Evolutionary conservation across 1,139 yeast genomes (phyloP), one percentile per base, ranked within the genome.

Genomic region (Suhomyces maxii): DNA sequence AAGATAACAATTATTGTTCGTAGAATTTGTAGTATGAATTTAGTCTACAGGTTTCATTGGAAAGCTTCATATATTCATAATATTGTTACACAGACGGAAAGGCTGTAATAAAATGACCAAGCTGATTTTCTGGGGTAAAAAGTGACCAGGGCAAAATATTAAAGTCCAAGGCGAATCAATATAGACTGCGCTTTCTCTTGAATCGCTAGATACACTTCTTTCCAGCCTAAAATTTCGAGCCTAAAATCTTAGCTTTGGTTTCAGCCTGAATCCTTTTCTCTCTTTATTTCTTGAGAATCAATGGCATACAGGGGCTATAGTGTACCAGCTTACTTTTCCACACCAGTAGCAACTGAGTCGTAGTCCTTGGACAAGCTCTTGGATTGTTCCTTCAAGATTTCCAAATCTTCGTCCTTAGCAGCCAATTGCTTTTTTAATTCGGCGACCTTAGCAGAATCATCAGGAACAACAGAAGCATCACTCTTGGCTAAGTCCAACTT

Each of bases 301-400:
- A 18, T 18, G 23, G 23, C 23, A 18, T 4, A 4, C 23, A 18
- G 23, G 23, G 23, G 23, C 3, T 4, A 3, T 18, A n/a, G 33
- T 8, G 11, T 3, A 23, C n/a, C 6, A 18, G 23, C 8, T 18
- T 35, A 36, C 43, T 46, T 49, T 30, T 47, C 49, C 12, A 45
- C 46, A 10, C 72, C 67, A 41, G 74, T 77, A 36, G 76, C 56
- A 25, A 79, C 71, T 5, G 68, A 61, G 51, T 79, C 76, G 67
- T 86, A 87, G 51, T 89, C 96, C 47, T 75, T 73, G 37, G 84
- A 71, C 54, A 90, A 78, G 36, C 82, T 76, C 37, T 72, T 73
- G 39, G 95, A 87, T 68, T 90, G 95, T 48, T 77, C 83, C 70
- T 87, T 85, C 59, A 90, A 75, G 34, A 76, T 76, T 40, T 74